These are phyloP conservation scores for Verbena officinalis DNA, from an alignment of 257 asterid species.

Conservation along the genomic window DNA sequence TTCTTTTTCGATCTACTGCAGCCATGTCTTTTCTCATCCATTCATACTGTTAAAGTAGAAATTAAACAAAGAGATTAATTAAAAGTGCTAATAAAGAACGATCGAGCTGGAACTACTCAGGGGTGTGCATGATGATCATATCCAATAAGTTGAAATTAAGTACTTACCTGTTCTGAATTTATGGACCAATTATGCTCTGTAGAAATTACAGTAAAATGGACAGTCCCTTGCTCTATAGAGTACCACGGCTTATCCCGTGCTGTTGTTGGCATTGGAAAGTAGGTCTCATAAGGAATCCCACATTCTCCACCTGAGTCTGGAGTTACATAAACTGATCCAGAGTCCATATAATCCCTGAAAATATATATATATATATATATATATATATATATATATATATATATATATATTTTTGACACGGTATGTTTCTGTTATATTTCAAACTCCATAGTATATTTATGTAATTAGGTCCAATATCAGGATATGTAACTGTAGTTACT, in stretches of 20 bases:
- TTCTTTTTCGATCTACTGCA: slow-evolving; percentile 60
- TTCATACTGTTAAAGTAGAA: slow-evolving; percentile 40
- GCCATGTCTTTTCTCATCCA: slow-evolving; percentile 88
- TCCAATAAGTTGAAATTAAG: no score
- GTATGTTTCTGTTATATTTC: no score
- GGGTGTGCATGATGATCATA: no score
- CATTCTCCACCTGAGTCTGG: slow-evolving; percentile 97
- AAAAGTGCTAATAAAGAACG: not conserved
- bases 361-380: no score
- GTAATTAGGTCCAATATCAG: no score
- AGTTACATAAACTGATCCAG: slow-evolving; percentile 65
- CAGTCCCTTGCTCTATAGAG: slow-evolving; percentile 77
- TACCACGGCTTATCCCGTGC: slow-evolving; percentile 90
- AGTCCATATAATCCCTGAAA: slow-evolving; percentile 60
- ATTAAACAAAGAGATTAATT: not conserved
- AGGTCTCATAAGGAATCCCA: slow-evolving; percentile 87
- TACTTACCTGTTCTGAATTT: slow-evolving; percentile 35
- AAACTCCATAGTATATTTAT: no score
- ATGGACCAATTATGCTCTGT: slow-evolving; percentile 73
- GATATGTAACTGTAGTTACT: no score
- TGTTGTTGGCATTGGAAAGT: slow-evolving; percentile 82
- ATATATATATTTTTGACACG: no score
- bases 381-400: no score
- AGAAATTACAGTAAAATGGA: slow-evolving; percentile 81
- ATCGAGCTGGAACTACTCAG: not conserved